Evolutionary conservation across 2,329 filamentous ascomycete genomes (phyloP).

Genomic region (Ophiostoma quercus): DNA sequence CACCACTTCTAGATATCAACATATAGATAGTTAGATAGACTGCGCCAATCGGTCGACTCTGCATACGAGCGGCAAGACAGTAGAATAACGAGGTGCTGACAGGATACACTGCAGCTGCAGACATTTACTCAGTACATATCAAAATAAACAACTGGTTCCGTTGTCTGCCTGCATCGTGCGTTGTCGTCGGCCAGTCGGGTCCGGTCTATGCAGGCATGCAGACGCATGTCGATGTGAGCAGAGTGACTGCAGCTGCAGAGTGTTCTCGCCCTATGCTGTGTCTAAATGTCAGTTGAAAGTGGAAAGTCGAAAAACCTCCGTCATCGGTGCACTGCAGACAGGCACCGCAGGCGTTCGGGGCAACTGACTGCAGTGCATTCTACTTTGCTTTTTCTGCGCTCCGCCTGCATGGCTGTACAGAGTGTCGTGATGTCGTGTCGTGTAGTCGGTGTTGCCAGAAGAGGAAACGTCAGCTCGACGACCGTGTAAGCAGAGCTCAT

Average conservation of each 20-base stretch:
- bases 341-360: neutral
- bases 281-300: too few relatives aligned
- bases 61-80: neutral
- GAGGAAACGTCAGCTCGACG: neutral
- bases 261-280: neutral
- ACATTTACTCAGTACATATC: neutral
- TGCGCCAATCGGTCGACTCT: neutral
- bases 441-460: neutral
- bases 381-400: neutral
- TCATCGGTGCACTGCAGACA: neutral
- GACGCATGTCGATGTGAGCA: neutral
- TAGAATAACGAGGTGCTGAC: neutral
- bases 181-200: conserved; percentile 9
- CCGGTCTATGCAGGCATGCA: neutral
- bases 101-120: neutral
- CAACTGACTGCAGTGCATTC: neutral
- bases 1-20: neutral
- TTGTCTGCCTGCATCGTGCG: neutral
- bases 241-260: neutral
- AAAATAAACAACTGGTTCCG: neutral
- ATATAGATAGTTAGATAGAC: neutral
- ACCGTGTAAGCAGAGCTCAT: neutral
- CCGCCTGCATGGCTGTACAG: neutral
- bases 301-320: neutral
- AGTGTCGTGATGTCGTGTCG: neutral